phyloP scores from a whole-genome alignment of 495 filamentous ascomycete genomes.

The Xylaria telfairii region DNA sequence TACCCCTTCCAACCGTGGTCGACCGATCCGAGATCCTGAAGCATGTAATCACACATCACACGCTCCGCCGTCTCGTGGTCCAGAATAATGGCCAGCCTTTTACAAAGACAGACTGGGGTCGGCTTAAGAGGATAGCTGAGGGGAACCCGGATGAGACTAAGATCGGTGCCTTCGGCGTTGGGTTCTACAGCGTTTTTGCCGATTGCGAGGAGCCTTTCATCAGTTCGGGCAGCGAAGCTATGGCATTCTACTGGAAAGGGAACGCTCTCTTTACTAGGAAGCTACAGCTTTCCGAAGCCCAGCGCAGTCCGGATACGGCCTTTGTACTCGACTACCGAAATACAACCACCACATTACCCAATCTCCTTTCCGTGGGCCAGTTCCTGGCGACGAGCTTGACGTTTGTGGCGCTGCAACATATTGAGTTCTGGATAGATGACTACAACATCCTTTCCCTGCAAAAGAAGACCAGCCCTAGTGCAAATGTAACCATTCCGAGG shows the following conservation, averaged over 20 bases:
- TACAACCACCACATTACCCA: conserved; percentile 80
- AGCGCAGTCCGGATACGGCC: conserved; percentile 73
- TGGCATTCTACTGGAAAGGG: conserved; percentile 99
- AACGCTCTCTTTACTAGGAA: conserved; percentile 91
- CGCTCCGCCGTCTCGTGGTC: conserved; percentile 79
- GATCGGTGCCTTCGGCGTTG: conserved; percentile 97
- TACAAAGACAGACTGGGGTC: conserved; percentile 84
- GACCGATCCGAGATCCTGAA: conserved; percentile 75
- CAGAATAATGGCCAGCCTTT: conserved; percentile 91
- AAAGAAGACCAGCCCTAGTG: conserved; percentile 83
- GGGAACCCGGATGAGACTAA: conserved; percentile 99
- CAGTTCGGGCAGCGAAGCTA: conserved; percentile 85
- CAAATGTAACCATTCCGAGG: conserved; percentile 73
- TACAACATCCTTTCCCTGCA: conserved; percentile 75
- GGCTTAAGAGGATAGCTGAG: conserved; percentile 95
- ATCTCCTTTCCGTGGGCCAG: conserved; percentile 81
- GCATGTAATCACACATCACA: conserved; percentile 82
- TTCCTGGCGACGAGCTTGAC: conserved; percentile 95
- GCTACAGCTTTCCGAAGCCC: conserved; percentile 67
- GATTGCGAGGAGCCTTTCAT: conserved; percentile 98
- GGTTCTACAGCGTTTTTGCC: conserved; percentile 98
- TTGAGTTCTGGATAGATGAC: conserved; percentile 91
- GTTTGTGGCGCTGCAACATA: conserved; percentile 85
- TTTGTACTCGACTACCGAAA: conserved; percentile 95
- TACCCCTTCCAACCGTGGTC: conserved; percentile 72